These are phyloP conservation scores for Fusarium udum DNA, from an alignment of 2,329 filamentous ascomycete species.

Conservation along the genomic window DNA sequence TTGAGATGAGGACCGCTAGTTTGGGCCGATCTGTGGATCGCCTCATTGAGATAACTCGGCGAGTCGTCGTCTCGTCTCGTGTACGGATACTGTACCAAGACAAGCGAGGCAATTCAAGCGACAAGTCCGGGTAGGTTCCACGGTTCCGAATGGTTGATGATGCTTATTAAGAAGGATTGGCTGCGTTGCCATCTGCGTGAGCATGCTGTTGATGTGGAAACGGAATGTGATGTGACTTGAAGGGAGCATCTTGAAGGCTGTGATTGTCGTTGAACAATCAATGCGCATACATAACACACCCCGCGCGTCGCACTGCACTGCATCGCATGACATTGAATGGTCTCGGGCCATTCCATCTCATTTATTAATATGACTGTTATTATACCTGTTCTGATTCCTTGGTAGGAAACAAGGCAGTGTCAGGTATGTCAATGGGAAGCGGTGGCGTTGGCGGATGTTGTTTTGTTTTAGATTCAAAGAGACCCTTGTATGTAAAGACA, in stretches of 20 bases:
- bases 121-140: constrained; percentile 2
- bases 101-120: constrained; percentile 9
- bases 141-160: neutral
- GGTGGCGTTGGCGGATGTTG: constrained; percentile 26
- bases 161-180: constrained; percentile 6
- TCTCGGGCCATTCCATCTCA: constrained; percentile 5
- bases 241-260: constrained; percentile 14
- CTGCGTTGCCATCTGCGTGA: neutral
- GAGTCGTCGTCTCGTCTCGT: neutral
- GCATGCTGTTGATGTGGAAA: constrained; percentile 33
- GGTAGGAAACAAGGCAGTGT: constrained; percentile 9
- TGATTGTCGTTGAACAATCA: constrained; percentile 9
- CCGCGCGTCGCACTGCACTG: constrained; percentile 8
- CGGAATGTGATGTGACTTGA: constrained; percentile 26
- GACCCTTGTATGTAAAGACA: neutral
- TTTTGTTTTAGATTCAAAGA: constrained; percentile 32
- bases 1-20: constrained; percentile 11
- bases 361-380: neutral
- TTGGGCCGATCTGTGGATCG: constrained; percentile 18
- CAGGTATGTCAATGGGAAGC: constrained; percentile 20
- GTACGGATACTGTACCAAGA: neutral
- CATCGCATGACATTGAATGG: constrained; percentile 2
- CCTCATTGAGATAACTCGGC: constrained; percentile 13
- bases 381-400: constrained; percentile 3
- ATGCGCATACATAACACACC: constrained; percentile 1